These are phyloP conservation scores for Phytopythium delawarense DNA, from an alignment of 352 stramenopile genomes.

Conservation along the genomic window DNA sequence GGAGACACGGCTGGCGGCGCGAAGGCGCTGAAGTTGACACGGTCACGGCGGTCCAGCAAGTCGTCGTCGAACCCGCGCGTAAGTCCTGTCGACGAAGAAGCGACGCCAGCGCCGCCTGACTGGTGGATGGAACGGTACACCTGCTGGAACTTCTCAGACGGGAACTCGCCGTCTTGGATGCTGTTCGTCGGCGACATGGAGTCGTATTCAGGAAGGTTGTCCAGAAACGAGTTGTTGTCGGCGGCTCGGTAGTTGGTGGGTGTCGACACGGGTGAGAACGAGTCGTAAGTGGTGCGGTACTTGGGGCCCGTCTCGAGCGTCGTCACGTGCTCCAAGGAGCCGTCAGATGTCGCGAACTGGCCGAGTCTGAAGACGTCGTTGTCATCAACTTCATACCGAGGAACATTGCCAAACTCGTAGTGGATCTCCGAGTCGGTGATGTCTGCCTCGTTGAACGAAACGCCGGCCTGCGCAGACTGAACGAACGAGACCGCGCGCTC, in stretches of 20 bases:
- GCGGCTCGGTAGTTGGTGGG: slow-evolving; percentile 22
- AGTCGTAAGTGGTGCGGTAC: slow-evolving; percentile 45
- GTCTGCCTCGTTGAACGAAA: slow-evolving; percentile 6
- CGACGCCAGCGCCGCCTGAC: slow-evolving; percentile 14
- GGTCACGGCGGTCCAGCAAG: slow-evolving; percentile 35
- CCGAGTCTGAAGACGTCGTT: slow-evolving; percentile 32
- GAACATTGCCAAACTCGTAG: slow-evolving; percentile 23
- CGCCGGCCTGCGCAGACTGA: slow-evolving; percentile 24
- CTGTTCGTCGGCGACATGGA: slow-evolving; percentile 52
- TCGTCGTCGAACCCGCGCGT: slow-evolving; percentile 3
- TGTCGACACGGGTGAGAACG: slow-evolving; percentile 37
- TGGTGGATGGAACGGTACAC: slow-evolving; percentile 71
- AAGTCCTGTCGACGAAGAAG: slow-evolving; percentile 4
- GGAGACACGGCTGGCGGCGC: slow-evolving; percentile 52
- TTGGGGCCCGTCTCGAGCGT: slow-evolving; percentile 25
- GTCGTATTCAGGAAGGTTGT: slow-evolving; percentile 37
- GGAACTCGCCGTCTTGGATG: slow-evolving; percentile 48
- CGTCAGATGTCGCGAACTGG: slow-evolving; percentile 24
- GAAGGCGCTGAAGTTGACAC: slow-evolving; percentile 77
- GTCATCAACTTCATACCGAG: slow-evolving; percentile 20
- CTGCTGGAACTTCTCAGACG: slow-evolving; percentile 68
- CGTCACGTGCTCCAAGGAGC: slow-evolving; percentile 28
- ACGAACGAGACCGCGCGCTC: slow-evolving; percentile 18
- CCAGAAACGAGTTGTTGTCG: slow-evolving; percentile 20
- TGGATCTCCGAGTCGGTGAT: slow-evolving; percentile 40